Conservation (phyloP, 768 basidiomycete genomes). For the Lenzites betulinus region DNA sequence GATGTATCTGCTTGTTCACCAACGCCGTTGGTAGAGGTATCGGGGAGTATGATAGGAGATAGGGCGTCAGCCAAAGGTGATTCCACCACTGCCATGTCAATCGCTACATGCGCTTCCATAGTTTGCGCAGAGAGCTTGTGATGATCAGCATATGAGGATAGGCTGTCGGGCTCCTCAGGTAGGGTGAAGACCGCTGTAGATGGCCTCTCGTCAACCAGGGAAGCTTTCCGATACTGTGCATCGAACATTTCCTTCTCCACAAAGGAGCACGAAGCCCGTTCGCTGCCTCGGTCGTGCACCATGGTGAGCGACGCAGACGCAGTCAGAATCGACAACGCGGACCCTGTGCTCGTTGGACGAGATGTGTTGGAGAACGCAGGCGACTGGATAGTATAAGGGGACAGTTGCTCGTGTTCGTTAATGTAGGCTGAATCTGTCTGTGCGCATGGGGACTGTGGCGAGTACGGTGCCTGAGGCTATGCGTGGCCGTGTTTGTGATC, state of each 20-base stretch:
- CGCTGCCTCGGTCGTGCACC: slow-evolving; percentile 13
- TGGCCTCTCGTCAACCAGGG: background rate
- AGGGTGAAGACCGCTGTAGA: too few species aligned
- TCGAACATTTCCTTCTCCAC: background rate
- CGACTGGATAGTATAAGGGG: background rate
- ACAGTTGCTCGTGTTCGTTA: background rate
- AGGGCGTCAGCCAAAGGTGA: too few species aligned
- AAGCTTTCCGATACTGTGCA: background rate
- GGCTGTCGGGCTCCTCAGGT: background rate
- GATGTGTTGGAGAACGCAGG: background rate
- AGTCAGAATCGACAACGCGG: slow-evolving; percentile 3
- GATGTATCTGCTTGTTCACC: background rate
- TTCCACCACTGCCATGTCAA: too few species aligned
- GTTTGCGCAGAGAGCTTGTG: background rate
- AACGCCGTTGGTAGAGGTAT: background rate
- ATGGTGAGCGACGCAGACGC: slow-evolving; percentile 7
- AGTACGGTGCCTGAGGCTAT: background rate
- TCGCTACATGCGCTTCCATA: too few species aligned
- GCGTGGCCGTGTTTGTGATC: background rate
- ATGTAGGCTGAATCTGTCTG: background rate
- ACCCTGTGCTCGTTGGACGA: slow-evolving; percentile 1
- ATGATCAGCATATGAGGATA: background rate
- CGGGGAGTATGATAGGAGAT: background rate
- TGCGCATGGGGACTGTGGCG: background rate
- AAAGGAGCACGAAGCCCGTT: background rate